Base-by-base conservation (phyloP, 169 alveolate genomes). In the Babesia gibsoni region DNA sequence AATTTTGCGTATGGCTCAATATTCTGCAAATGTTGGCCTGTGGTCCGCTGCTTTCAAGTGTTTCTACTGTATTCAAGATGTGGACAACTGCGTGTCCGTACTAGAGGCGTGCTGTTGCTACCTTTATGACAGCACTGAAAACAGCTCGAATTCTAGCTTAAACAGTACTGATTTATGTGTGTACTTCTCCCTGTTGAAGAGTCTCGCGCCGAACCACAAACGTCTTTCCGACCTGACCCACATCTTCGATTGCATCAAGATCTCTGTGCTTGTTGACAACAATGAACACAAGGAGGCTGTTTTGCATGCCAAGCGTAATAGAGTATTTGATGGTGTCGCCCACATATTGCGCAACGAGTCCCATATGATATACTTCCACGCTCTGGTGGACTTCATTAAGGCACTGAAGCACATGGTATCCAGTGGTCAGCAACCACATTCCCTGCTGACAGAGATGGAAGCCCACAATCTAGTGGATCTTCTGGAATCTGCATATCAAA, bases 61-160 rank as follows among this genome's bases (percentile, higher is more conserved):
- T 30, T 77, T 77, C 58, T 77, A 77, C 53, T 77, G 86, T 30
- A 77, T 67, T 2, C 86, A 67, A 37, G 86, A 77, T 29, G 54
- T 68, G 22, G 86, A 77, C 6, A 77, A 66, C 59, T 66, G 82
- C 18, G 74, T 73, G 30, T 72, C 86, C 22, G 82, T 77, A 3
- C 56, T 77, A 42, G 86, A 77, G 32, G 74, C 86, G 7, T 77
- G 86, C 43, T 77, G 86, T 18, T 77, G 86, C 67, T 66, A 77
- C 52, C 58, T 77, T 42, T 77, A 53, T 37, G 82, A 67, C 35
- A 52, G 46, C 16, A 59, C 45, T 3, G 74, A 57, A 1, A 46
- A 36, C 16, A 42, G 29, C 27, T 23, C 3, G 0, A 32, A 37
- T 10, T 32, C 27, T 1, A 36, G 68, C 14, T 23, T 77, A 25